Evolutionary conservation across 148 eudicot species (phyloP), one percentile per base, ranked within the genome.

Genomic region (Camellia lanceoleosa): DNA sequence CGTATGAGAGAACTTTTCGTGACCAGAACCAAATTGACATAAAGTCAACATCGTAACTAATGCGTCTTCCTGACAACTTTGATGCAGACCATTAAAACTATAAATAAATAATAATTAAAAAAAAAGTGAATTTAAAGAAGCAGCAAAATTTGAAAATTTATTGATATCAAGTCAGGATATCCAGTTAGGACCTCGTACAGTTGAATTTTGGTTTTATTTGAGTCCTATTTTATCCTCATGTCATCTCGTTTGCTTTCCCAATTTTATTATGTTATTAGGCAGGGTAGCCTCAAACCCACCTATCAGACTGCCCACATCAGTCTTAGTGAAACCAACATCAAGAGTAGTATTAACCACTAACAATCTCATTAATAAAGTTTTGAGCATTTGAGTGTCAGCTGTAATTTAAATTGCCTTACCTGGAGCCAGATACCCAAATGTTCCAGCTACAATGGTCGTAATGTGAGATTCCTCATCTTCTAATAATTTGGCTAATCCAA

Each of bases 371-470:
- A 12, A n/a, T 20, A 51, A 18, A 69, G 38, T 30, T 30, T 30
- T 30, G 38, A 30, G 38, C 38, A 18, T n/a, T 7, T 3, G 80
- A 77, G 64, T 10, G 3, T 3, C 20, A 12, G 13, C 7, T 49
- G 38, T 12, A 62, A 41, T 59, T 65, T 15, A 42, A n/a, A 58
- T 43, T 67, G 75, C 90, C 79, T 30, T 86, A 96, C 99, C 99
- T 79, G 99, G 99, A 86, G 99, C 99, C 71, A 96, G 90, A 87
- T 96, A 96, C 58, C 99, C 99, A 88, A 96, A 96, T 41, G 99
- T 96, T 77, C 99, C 99, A 82, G 99, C 99, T 79, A 96, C 99
- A 83, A 96, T 94, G 15, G 99, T 96, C 12, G 99, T 96, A 71
- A 96, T 96, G 86, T 96, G 99, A 66, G 99, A 96, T 78, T 96